Percentiles rank a stretch among this genome's conserved stretches.
Evolutionary conservation across 1,139 yeast genomes (phyloP).

Genomic region (Pichia sp.): DNA sequence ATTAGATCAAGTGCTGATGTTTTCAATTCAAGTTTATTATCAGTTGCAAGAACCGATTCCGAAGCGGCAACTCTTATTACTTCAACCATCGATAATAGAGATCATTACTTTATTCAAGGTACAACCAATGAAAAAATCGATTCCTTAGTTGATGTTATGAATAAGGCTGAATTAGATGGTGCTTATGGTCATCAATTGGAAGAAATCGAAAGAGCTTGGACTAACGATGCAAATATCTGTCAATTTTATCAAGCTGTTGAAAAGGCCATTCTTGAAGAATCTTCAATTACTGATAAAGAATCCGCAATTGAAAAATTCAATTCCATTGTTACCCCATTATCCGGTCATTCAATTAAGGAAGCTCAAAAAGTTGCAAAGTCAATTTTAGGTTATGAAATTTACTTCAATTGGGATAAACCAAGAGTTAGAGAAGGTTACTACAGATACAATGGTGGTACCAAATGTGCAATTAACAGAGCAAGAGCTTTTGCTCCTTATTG

Average conservation of each 20-base stretch:
- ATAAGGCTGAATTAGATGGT: slow-evolving; percentile 74
- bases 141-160: slow-evolving; percentile 72
- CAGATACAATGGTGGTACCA: slow-evolving; percentile 94
- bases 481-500: slow-evolving; percentile 94
- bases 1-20: slow-evolving; percentile 95
- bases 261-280: slow-evolving; percentile 66
- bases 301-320: slow-evolving; percentile 61
- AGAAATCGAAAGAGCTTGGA: slow-evolving; percentile 78
- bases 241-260: slow-evolving; percentile 88
- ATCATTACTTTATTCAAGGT: slow-evolving; percentile 88
- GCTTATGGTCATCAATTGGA: slow-evolving; percentile 65
- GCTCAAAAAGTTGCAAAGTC: slow-evolving; percentile 74
- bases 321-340: slow-evolving; percentile 64
- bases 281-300: slow-evolving; percentile 52
- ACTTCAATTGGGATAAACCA: slow-evolving; percentile 94
- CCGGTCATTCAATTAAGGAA: slow-evolving; percentile 70
- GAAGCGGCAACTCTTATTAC: slow-evolving; percentile 95
- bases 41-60: slow-evolving; percentile 93
- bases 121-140: slow-evolving; percentile 74
- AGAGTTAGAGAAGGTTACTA: slow-evolving; percentile 97
- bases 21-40: slow-evolving; percentile 76
- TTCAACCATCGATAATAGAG: slow-evolving; percentile 90
- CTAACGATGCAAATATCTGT: slow-evolving; percentile 74
- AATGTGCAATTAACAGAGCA: slow-evolving; percentile 96
- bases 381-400: slow-evolving; percentile 74